Conservation (phyloP, 2,329 filamentous ascomycete genomes). For the Phoma sp. region DNA sequence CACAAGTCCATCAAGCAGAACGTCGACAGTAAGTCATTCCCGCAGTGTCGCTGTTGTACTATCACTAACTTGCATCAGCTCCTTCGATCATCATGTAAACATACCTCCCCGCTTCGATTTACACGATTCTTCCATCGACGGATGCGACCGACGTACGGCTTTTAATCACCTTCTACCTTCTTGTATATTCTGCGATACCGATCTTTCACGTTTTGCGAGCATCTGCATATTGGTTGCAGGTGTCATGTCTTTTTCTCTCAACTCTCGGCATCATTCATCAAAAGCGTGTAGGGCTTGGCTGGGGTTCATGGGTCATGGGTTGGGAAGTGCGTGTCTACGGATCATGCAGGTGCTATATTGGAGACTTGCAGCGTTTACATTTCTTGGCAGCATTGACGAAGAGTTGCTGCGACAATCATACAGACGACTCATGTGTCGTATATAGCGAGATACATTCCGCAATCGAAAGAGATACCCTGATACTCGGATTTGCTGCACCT, state of each 20-base stretch:
- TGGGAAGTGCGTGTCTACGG: slow-evolving; percentile 18
- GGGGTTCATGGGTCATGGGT: slow-evolving; percentile 21
- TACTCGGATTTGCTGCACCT: neutral
- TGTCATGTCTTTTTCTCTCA: slow-evolving; percentile 20
- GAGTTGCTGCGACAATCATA: slow-evolving; percentile 15
- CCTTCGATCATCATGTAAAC: slow-evolving; percentile 58
- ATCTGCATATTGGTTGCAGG: slow-evolving; percentile 23
- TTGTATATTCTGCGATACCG: slow-evolving; percentile 45
- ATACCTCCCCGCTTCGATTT: slow-evolving; percentile 1
- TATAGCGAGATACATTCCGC: slow-evolving; percentile 16
- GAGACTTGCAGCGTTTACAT: slow-evolving; percentile 18
- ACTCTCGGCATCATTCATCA: slow-evolving; percentile 23
- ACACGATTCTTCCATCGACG: slow-evolving; percentile 18
- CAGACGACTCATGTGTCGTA: slow-evolving; percentile 10
- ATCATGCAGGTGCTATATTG: slow-evolving; percentile 16
- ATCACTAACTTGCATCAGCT: slow-evolving; percentile 37
- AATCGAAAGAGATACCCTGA: slow-evolving; percentile 16
- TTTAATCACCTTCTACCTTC: slow-evolving; percentile 44
- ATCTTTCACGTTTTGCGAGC: slow-evolving; percentile 21
- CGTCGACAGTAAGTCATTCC: slow-evolving; percentile 70
- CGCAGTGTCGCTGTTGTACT: neutral
- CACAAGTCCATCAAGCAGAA: slow-evolving; percentile 99
- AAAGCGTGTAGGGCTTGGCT: slow-evolving; percentile 24
- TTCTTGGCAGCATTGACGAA: slow-evolving; percentile 16
- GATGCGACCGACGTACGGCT: slow-evolving; percentile 26